Evolutionary conservation across 129 eudicot genomes (phyloP), one percentile per base, ranked within the genome.

Genomic region (Tanacetum coccineum): DNA sequence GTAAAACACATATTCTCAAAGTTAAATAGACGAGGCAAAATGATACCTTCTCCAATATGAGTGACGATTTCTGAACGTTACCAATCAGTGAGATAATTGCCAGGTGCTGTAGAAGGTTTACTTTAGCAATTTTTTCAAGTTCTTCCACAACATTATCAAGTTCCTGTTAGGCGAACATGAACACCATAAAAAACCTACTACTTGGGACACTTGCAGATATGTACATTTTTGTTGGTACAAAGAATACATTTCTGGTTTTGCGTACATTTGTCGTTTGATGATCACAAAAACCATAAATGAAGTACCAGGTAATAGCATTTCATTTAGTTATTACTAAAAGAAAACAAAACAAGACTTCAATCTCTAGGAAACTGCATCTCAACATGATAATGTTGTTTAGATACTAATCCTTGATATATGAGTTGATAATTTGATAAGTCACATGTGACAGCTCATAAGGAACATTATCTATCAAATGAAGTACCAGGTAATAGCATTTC

Each of bases 51-150:
- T 94, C 97, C 57, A 94, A 71, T 76, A 94, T 89, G 67, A 86
- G 81, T 13, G 99, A 94, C 15, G 99, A 94, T 81, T 95, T 84
- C 76, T 89, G 95, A 61, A 94, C 99, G 69, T 94, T 94, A 49
- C 99, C 99, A 26, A 94, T 94, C 69, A 94, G 94, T 59, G 99
- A 94, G 76, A 94, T 87, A 51, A 94, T 94, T 70, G 99, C 84
- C 74, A 97, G 76, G 53, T 83, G 68, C 51, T 94, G 97, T 22
- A 89, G 85, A 46, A 94, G 94, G 54, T 89, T 87, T 55, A 94
- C 97, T 74, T 87, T 94, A 52, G 97, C 99, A 76, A 94, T 85
- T 74, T 83, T 89, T 74, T 87, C 95, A 61, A 94, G 97, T 87
- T 89, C 95, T 81, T 85, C 91, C 54, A 87, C 95, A 9, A 94